Base-by-base conservation (phyloP, 2,329 filamentous ascomycete genomes). In the Exophiala sp. region DNA sequence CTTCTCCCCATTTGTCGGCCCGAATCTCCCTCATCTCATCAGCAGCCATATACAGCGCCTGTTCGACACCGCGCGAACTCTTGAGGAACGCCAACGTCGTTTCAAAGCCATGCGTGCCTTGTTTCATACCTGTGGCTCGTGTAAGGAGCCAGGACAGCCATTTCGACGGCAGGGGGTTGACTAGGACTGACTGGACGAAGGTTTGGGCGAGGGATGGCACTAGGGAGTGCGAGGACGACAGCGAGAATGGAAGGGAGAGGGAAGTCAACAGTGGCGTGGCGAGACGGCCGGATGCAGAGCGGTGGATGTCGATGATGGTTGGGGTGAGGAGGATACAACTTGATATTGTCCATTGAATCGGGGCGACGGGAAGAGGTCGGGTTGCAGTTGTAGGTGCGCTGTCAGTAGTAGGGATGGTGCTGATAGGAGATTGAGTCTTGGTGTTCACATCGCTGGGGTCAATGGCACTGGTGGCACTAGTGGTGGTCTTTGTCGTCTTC, bases 251-350 rank as follows among this genome's bases (percentile, higher is more conserved):
- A 9, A 71, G 64, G 0, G 70, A 69, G 10, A 71, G 62, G 49
- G 67, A 67, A 1, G 85, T 84, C 16, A 73, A 79, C 0, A 77
- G 73, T 1, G 82, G 86, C 47, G 70, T 68, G 4, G 80, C 80
- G 52, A 89, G 81, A 48, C 67, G 67, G 1, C 85, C 86, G 22
- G 73, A 80, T 0, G 77, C 73, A 1, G 82, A 86, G 48, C 70
- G 66, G 8, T 80, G 79, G 55, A 90, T 82, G 66, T 88, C 78
- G n/a, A 82, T 76, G 30, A 90, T 75, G 1, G 86, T 88, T 1
- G 86, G 85, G 63, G 88, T 88, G 14, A 90, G 73, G 48, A 89
- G 71, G 35, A 88, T 72, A 1, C 76, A 84, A 0, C 70, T 69
- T 23, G 68, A 59, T 19, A 74, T 66, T 51, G 70, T 43, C 54